Evolutionary conservation across 2,329 filamentous ascomycete species (phyloP), one percentile per base, ranked within the genome.

Genomic region (Alternaria arborescens): DNA sequence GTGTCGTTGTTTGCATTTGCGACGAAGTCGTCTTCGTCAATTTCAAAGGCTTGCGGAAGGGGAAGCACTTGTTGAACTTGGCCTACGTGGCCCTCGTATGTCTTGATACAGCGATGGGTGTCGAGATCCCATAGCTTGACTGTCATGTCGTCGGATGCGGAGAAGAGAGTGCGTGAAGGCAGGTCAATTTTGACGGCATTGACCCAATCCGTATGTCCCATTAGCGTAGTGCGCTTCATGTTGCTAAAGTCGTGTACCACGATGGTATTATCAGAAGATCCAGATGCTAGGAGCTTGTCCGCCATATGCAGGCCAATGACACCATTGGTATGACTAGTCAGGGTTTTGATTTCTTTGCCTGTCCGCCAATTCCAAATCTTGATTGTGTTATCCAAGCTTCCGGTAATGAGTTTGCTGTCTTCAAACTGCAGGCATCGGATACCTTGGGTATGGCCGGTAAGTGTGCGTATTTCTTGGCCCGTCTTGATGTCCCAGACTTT

Each of bases 341-440:
- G 89, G 0, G 91, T 97, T 50, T 90, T 91, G 58, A 97, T 85
- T 70, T 92, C 93, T 70, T 93, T 88, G 47, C 95, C 95, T 0
- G 93, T 97, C 63, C 91, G 88, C 93, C 94, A 97, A 75, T 99
- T 97, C 95, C 95, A 99, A 34, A 99, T 88, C 76, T 92, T 94
- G 71, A 99, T 86, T 5, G 90, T 97, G 50, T 88, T 87, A 77
- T 98, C 95, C 57, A 97, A 84, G 74, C 92, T 93, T 52, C 94
- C 95, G 58, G 91, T 96, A 75, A 97, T 94, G 61, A 99, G 85
- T 73, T 96, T 96, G 56, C 87, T 89, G 67, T 97, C 92, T 72
- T 97, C 93, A 72, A 98, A 98, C 74, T 98, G 94, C 38, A 99
- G 84, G 56, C 93, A 92, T 41, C 95, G 88, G 61, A 99, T 92